Conservation (phyloP, 305 asterid genomes). For the Plantago lanceolata region DNA sequence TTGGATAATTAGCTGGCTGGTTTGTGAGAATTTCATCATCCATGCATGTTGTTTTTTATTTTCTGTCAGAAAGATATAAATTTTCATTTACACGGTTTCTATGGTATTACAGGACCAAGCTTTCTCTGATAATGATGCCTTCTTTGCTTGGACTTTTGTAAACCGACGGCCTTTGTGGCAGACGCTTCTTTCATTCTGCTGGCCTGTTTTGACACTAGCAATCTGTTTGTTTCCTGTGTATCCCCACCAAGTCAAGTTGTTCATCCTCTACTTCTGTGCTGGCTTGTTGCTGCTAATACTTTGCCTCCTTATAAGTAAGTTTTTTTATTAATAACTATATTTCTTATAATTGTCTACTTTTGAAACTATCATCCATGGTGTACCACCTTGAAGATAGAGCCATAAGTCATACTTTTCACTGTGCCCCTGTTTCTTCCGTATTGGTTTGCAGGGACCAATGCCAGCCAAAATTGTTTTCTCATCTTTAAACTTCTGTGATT, state of each 20-base stretch:
- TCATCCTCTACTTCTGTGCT: conserved; percentile 92
- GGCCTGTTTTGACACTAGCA: conserved; percentile 98
- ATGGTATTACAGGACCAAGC: conserved; percentile 74
- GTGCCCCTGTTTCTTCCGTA: neutral
- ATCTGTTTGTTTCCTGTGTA: conserved; percentile 98
- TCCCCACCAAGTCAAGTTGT: conserved; percentile 87
- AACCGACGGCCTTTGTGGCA: conserved; percentile 93
- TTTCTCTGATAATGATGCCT: conserved; percentile 92
- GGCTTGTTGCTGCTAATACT: conserved; percentile 88
- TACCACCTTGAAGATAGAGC: neutral
- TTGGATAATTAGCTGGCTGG: neutral
- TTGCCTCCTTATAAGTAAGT: conserved; percentile 77
- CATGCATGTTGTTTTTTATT: conserved; percentile 9
- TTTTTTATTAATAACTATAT: neutral
- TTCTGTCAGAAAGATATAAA: conserved; percentile 17
- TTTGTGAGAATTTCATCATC: conserved; percentile 7
- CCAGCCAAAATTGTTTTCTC: neutral
- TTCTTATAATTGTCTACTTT: conserved; percentile 6
- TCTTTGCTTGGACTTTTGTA: conserved; percentile 93
- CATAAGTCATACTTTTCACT: neutral
- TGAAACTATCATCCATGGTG: conserved; percentile 11
- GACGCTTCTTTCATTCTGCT: conserved; percentile 90
- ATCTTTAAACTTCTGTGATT: neutral
- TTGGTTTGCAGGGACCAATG: neutral
- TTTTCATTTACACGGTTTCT: conserved; percentile 20